Conservation (phyloP, 352 stramenopile species). For the Phytophthora meadii region DNA sequence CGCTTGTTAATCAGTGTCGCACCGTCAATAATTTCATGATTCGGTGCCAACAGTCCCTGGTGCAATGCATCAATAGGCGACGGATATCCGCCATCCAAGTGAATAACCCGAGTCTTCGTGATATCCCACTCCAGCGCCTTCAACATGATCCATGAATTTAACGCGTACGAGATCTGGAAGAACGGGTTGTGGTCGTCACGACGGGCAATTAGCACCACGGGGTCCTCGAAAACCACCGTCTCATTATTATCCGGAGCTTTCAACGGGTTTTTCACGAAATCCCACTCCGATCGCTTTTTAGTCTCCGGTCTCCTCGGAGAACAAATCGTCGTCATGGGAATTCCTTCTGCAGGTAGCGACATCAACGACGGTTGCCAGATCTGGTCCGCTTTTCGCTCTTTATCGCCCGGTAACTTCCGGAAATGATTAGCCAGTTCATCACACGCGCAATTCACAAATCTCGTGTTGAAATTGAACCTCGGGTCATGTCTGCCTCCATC, state of each 20-base stretch:
- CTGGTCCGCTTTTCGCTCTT: conserved; percentile 38
- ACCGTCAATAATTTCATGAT: conserved; percentile 40
- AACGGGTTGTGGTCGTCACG: conserved; percentile 67
- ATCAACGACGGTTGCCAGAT: conserved; percentile 32
- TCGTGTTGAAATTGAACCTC: conserved; percentile 36
- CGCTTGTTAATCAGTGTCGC: conserved; percentile 35
- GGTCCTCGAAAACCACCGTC: conserved; percentile 41
- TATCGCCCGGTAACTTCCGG: conserved; percentile 18
- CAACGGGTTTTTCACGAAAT: conserved; percentile 43
- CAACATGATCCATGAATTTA: conserved; percentile 54
- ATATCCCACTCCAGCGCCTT: conserved; percentile 41
- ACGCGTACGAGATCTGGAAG: conserved; percentile 51
- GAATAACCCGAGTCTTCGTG: conserved; percentile 44
- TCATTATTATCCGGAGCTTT: conserved; percentile 32
- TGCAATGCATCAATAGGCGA: conserved; percentile 53
- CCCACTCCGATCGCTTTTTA: conserved; percentile 26
- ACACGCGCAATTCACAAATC: conserved; percentile 40
- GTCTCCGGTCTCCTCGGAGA: conserved; percentile 3
- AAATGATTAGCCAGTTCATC: conserved; percentile 39
- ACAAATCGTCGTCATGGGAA: conserved; percentile 31
- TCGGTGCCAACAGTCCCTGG: conserved; percentile 40
- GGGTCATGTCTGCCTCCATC: conserved; percentile 44
- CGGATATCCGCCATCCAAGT: conserved; percentile 53
- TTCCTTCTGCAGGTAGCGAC: conserved; percentile 4
- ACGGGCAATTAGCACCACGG: conserved; percentile 48